Evolutionary conservation across 2,329 filamentous ascomycete genomes (phyloP).

Genomic region (Sporothrix luriei): DNA sequence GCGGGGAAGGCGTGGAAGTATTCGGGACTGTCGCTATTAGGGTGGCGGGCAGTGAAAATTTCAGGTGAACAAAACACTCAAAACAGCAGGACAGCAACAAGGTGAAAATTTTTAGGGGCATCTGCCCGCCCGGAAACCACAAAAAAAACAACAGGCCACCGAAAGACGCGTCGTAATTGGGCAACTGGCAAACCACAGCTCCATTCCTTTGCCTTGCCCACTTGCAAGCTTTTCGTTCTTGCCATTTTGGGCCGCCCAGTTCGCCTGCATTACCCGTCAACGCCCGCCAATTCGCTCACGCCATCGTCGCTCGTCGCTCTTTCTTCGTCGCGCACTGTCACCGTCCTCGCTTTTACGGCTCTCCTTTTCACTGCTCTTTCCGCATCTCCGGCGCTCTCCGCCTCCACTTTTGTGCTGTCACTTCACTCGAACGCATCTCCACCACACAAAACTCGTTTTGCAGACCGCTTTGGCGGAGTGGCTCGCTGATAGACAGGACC

Average conservation of each 20-base stretch:
- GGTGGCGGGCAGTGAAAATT: slow-evolving; percentile 12
- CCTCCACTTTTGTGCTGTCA: slow-evolving; percentile 30
- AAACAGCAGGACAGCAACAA: slow-evolving; percentile 19
- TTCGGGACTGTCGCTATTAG: slow-evolving; percentile 27
- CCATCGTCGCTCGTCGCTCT: slow-evolving; percentile 24
- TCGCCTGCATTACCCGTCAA: slow-evolving; percentile 1
- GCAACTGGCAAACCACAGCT: slow-evolving; percentile 22
- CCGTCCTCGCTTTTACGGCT: not conserved
- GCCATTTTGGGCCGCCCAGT: not conserved
- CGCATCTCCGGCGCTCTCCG: slow-evolving; percentile 35
- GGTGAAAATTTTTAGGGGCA: slow-evolving; percentile 23
- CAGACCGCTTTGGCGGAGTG: slow-evolving; percentile 4
- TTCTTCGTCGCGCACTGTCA: slow-evolving; percentile 8
- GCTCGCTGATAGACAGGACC: not conserved
- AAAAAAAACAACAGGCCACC: slow-evolving; percentile 23
- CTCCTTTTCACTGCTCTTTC: slow-evolving; percentile 12
- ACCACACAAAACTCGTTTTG: slow-evolving; percentile 32
- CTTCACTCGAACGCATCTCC: slow-evolving; percentile 23
- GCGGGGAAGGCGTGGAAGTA: slow-evolving; percentile 21
- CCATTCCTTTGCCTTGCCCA: slow-evolving; percentile 25
- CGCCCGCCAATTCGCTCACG: slow-evolving; percentile 31
- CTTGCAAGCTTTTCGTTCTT: slow-evolving; percentile 21
- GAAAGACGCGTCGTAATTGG: slow-evolving; percentile 35
- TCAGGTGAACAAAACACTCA: not conserved
- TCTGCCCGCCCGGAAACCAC: slow-evolving; percentile 13